phyloP scores from a whole-genome alignment of 257 asterid species.

The Salvia splendens region DNA sequence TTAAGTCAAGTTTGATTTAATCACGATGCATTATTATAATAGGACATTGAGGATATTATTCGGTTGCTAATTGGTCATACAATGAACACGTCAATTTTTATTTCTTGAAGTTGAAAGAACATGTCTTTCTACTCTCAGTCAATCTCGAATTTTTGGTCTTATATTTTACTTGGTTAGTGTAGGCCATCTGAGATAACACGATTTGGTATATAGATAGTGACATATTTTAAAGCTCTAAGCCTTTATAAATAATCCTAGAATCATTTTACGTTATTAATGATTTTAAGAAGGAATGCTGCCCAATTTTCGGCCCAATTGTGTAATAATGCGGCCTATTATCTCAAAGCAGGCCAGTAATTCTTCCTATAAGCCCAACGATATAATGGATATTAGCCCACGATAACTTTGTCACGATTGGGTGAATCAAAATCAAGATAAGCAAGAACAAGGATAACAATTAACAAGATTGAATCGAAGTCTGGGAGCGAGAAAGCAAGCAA shows the following conservation, averaged over 20 bases:
- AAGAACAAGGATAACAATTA: constrained; percentile 16
- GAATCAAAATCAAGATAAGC: constrained; percentile 40
- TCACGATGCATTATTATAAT: too few relatives aligned
- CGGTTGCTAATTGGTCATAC: neutral
- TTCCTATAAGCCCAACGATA: neutral
- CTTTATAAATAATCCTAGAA: neutral
- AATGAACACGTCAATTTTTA: neutral
- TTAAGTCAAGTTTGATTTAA: too few relatives aligned
- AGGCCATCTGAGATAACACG: neutral
- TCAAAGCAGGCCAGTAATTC: neutral
- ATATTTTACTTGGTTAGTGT: neutral
- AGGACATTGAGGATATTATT: neutral
- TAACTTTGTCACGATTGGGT: neutral
- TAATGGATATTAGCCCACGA: constrained; percentile 2
- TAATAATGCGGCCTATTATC: neutral
- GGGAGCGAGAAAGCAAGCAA: neutral
- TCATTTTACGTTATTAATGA: too few relatives aligned
- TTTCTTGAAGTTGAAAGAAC: too few relatives aligned
- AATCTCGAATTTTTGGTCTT: neutral
- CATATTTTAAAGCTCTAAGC: neutral
- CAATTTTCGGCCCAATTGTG: neutral
- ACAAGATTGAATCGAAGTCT: neutral
- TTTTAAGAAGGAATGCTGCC: too few relatives aligned
- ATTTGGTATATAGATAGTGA: neutral
- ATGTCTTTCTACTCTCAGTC: neutral